Evolutionary conservation across 495 filamentous ascomycete genomes (phyloP), one percentile per base, ranked within the genome.

Genomic region (Bryoglossum gracile): DNA sequence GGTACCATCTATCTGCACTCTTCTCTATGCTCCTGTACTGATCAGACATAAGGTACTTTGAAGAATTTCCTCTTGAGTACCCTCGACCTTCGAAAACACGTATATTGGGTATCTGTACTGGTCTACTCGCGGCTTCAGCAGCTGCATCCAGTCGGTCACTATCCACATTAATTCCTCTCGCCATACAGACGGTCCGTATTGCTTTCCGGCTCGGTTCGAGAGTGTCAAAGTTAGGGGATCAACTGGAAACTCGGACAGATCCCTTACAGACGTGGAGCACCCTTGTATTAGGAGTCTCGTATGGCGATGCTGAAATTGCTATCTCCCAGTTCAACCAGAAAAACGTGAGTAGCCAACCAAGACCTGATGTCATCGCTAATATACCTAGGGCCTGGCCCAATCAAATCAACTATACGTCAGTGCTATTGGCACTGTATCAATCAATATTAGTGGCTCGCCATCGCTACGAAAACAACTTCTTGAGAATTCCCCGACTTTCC

Each of bases 401-500:
- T 76, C 82, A 19, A 81, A 71, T 16, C 42, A 73, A 43, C 81
- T 80, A 0, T 94, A 89, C 61, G 66, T 91, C 42, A 89, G 84
- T 60, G 85, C 86, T 13, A 69, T 82, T 26, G 81, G 82, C 46
- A 64, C 75, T 11, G 83, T 75, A 63, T 80, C 78, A 30, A 62
- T 91, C 37, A 86, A 84, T 24, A 75, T 94, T 44, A 89, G 86
- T 56, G 88, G 83, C 16, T 83, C 87, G 2, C 88, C 88, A 3
- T 62, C 65, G 4, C 77, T 78, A 0, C 68, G 86, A n/a, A 68
- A 73, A 30, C 58, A 71, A 3, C 69, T 91, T 19, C 73, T 83
- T 52, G 67, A 75, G 26, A 68, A 63, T 17, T 68, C 21, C 53
- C 30, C 18, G 13, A 16, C 24, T 13, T 53, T 53, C 21, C 24